phyloP scores from a whole-genome alignment of 1,284 basidiomycete species.

The Laetiporus sulphureus region DNA sequence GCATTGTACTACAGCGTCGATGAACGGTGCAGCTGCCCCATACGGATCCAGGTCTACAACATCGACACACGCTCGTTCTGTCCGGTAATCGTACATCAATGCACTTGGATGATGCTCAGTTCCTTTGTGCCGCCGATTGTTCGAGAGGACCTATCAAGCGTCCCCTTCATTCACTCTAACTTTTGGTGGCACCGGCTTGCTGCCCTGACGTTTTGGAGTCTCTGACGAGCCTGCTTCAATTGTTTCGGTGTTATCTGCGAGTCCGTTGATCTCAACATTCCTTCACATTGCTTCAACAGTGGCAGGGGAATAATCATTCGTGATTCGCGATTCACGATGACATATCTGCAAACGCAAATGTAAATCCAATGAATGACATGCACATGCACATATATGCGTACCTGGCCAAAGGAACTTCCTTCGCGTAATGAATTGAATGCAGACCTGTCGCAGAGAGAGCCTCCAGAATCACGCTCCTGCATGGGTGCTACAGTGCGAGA shows the following conservation, averaged over 20 bases:
- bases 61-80: slow-evolving; percentile 72
- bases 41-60: slow-evolving; percentile 97
- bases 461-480: slow-evolving; percentile 82
- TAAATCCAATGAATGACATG: background rate
- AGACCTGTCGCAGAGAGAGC: slow-evolving; percentile 94
- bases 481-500: slow-evolving; percentile 29
- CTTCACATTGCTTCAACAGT: slow-evolving; percentile 85
- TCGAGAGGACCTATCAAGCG: slow-evolving; percentile 59
- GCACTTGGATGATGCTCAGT: slow-evolving; percentile 42
- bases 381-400: slow-evolving; percentile 24
- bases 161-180: slow-evolving; percentile 88
- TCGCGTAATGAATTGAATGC: slow-evolving; percentile 94
- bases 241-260: slow-evolving; percentile 36
- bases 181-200: slow-evolving; percentile 36
- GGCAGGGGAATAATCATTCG: slow-evolving; percentile 85
- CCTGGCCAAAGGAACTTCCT: slow-evolving; percentile 92
- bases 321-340: too few species aligned
- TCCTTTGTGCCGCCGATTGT: too few species aligned
- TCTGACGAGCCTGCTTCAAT: slow-evolving; percentile 14
- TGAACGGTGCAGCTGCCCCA: slow-evolving; percentile 94
- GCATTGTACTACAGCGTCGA: slow-evolving; percentile 94
- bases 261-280: slow-evolving; percentile 86
- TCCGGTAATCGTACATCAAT: slow-evolving; percentile 88
- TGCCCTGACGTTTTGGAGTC: slow-evolving; percentile 7
- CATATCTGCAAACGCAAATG: slow-evolving; percentile 45